Base-by-base conservation (phyloP, 441 rosid species). In the Cnidoscolus chayamansa region DNA sequence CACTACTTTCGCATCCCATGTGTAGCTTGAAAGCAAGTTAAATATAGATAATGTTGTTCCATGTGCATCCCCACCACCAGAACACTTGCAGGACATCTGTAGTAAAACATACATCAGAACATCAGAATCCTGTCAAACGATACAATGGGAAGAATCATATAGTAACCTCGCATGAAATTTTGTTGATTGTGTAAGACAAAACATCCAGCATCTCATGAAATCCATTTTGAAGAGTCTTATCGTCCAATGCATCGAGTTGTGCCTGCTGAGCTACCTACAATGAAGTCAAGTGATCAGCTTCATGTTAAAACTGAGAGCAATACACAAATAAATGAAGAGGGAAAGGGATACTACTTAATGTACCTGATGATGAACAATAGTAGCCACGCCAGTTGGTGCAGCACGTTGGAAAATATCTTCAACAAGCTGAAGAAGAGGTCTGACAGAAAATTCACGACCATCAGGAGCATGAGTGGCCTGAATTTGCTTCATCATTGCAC, bases 1-100 rank as follows among this genome's bases (percentile, higher is more conserved):
- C 76, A 86, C 91, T 49, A 85, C 73, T 74, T 91, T 91, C 64
- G 90, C 88, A 15, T 89, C 86, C 97, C 98, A 94, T 10, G 90
- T 61, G 81, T 84, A 86, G 76, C 72, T 79, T 35, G 91, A 80
- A 62, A 94, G 67, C 71, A 81, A 55, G 49, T 81, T 69, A 73
- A 91, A 81, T 59, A 92, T 80, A 20, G 87, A 68, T 59, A 86
- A 69, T 11, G 93, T 77, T 1, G 93, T 81, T 35, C 86, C 76
- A 65, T 88, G 87, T 3, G 89, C 76, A 43, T 87, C 92, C 35
- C 83, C 90, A 7, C 88, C 88, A 25, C 84, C 86, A 7, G 84
- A 78, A 67, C 90, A 84, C 75, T 87, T 87, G 90, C 86, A 81
- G 17, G 84, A 78, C 68, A 93, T 81, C 97, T 92, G 87, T 51